phyloP scores from a whole-genome alignment of 2,329 filamentous ascomycete genomes.

The Fusarium pseudocircinatum region DNA sequence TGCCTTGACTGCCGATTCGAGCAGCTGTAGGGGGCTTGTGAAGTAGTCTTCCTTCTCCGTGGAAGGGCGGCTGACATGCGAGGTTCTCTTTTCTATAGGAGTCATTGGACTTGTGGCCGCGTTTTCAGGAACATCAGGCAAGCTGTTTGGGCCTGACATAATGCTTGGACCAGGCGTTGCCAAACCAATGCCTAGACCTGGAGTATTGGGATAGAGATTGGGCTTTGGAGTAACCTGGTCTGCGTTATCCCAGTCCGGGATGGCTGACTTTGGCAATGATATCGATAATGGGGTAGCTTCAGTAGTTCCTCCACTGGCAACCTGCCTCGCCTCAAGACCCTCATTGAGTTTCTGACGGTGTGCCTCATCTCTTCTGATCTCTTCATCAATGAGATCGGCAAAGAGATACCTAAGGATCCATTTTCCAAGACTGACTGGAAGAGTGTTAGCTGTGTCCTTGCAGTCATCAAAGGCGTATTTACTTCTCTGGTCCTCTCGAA shows the following conservation, averaged over 20 bases:
- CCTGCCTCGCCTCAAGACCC: conserved; percentile 66
- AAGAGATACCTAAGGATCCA: conserved; percentile 97
- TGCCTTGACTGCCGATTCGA: conserved; percentile 57
- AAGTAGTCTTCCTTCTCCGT: conserved; percentile 82
- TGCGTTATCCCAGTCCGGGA: conserved; percentile 51
- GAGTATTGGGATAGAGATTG: conserved; percentile 74
- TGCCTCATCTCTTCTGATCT: conserved; percentile 81
- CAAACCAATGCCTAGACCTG: conserved; percentile 80
- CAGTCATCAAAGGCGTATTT: conserved; percentile 47
- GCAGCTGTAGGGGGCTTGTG: conserved; percentile 65
- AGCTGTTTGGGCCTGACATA: conserved; percentile 40
- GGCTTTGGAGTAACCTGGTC: conserved; percentile 68
- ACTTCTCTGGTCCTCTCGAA: conserved; percentile 94
- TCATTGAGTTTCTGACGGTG: conserved; percentile 77
- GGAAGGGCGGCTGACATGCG: conserved; percentile 68
- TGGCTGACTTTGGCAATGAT: conserved; percentile 50
- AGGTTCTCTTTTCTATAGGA: conserved; percentile 64
- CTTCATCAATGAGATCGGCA: conserved; percentile 86
- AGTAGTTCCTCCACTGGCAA: conserved; percentile 52
- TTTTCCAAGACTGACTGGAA: conserved; percentile 90
- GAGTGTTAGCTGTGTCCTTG: conserved; percentile 36
- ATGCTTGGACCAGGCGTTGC: conserved; percentile 68
- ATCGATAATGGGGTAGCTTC: conserved; percentile 70
- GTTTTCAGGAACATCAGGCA: conserved; percentile 61
- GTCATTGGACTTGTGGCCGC: conserved; percentile 53